A percentile compares a stretch with the other conserved stretches of the same genome.
phyloP scores from a whole-genome alignment of 305 asterid species.

The Stenogyne calaminthoides region DNA sequence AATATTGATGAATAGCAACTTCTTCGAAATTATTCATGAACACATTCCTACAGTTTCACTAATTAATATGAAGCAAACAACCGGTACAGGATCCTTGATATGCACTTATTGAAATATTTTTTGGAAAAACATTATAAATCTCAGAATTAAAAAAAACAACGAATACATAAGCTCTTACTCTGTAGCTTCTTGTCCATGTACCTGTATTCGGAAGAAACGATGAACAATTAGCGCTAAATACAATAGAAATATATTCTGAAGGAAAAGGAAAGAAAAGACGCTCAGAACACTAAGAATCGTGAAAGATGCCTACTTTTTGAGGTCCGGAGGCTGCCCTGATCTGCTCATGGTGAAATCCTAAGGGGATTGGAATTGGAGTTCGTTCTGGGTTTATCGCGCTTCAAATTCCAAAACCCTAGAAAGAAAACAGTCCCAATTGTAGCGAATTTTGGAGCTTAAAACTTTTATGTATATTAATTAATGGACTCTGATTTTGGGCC shows the following conservation, averaged over 20 bases:
- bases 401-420: slow-evolving; percentile 47
- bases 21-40: not conserved
- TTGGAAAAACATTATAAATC: not conserved
- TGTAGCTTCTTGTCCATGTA: slow-evolving; percentile 92
- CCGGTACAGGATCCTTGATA: not conserved
- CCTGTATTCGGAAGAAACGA: slow-evolving; percentile 34
- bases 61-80: not conserved
- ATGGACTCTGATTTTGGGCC: slow-evolving; percentile 10
- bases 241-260: not conserved
- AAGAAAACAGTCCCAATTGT: slow-evolving; percentile 19
- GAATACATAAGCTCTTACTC: slow-evolving; percentile 47
- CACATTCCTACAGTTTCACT: not conserved
- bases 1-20: no score
- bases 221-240: not conserved
- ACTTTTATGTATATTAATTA: not conserved
- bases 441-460: not conserved
- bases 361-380: slow-evolving; percentile 14
- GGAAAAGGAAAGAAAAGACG: not conserved
- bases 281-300: not conserved
- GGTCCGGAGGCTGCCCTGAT: slow-evolving; percentile 95
- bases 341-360: slow-evolving; percentile 61
- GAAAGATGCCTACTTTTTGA: slow-evolving; percentile 53
- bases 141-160: not conserved
- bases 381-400: slow-evolving; percentile 31
- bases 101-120: not conserved